Evolutionary conservation across 148 eudicot species (phyloP), one percentile per base, ranked within the genome.

Genomic region (Chenopodium album): DNA sequence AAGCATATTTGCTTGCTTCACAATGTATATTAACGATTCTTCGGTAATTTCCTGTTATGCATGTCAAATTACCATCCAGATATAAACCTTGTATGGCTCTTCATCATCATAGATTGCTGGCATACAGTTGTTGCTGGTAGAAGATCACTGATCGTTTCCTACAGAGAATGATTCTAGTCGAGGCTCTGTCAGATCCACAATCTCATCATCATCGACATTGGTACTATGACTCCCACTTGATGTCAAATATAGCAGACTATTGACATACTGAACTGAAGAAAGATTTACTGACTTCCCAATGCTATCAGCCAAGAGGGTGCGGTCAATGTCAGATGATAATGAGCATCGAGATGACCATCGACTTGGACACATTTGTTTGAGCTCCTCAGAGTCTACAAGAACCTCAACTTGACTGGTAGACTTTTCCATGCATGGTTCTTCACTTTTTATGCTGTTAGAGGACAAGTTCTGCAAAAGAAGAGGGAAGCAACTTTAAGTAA

Each of bases 181-280:
- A 82, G 98, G 98, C 78, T 93, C 91, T 0, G 89, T 87, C 82
- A 95, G 83, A 85, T 95, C 97, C 84, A 91, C 96, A 13, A 79
- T 76, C 62, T 83, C 87, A 78, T 92, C 97, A 70, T 84, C 94
- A 26, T 82, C 82, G 64, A 76, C 79, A 13, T 71, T 70, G 50
- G 28, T 70, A 54, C 75, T 62, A 69, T 82, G 77, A 66, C 66
- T 86, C 10, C 77, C 29, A 23, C 86, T 84, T 77, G 92, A 83
- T 69, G 89, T 79, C 77, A 85, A 73, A 73, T 84, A 85, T 64
- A 84, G 86, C 77, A 85, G 76, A 50, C 80, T 76, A 44, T 84
- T 88, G 12, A 86, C 74, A 70, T 85, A 83, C 31, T 83, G 81
- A n/a, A 83, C 73, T 0, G 90, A 80, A 41, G 79, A 77, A 10